Evolutionary conservation across 139 green algal genomes (phyloP).

Genomic region (Mesotaenium endlicherianum): DNA sequence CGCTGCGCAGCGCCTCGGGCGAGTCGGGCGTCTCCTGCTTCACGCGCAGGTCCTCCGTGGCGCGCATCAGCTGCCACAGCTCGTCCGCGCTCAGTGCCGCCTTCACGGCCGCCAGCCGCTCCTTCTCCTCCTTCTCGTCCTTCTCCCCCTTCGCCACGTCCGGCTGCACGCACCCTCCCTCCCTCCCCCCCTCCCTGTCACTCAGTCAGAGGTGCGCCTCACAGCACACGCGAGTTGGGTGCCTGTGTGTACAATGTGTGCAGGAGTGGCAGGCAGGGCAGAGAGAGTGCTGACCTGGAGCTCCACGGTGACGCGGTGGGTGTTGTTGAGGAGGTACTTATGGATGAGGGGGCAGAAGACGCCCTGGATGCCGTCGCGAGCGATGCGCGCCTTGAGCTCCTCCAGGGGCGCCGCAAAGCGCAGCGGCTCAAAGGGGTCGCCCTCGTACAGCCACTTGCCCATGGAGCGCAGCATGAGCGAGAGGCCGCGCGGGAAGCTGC

Average conservation of each 20-base stretch:
- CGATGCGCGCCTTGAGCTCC: constrained; percentile 84
- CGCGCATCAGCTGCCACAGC: constrained; percentile 63
- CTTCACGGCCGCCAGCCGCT: constrained; percentile 57
- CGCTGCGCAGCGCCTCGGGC: constrained; percentile 70
- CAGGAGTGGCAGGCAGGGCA: background rate
- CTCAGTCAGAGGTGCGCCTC: constrained; percentile 55
- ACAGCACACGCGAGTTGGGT: no score
- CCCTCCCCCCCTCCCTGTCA: constrained; percentile 61
- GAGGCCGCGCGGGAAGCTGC: constrained; percentile 90
- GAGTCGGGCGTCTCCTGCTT: constrained; percentile 92
- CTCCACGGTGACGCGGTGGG: constrained; percentile 81
- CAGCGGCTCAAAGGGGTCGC: constrained; percentile 86
- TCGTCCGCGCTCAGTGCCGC: constrained; percentile 61
- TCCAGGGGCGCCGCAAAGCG: constrained; percentile 84
- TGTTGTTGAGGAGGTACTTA: constrained; percentile 88
- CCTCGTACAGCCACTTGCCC: constrained; percentile 93
- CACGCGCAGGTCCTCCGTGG: constrained; percentile 81
- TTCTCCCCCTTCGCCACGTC: constrained; percentile 50
- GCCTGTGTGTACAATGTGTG: no score
- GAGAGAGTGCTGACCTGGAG: constrained; percentile 55
- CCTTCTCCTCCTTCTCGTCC: constrained; percentile 74
- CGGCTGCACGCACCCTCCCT: constrained; percentile 57
- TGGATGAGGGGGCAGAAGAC: constrained; percentile 90
- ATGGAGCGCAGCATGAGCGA: constrained; percentile 93
- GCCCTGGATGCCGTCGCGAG: constrained; percentile 65